Base-by-base conservation (phyloP, 2,329 filamentous ascomycete genomes). In the Penicillium nordicum region DNA sequence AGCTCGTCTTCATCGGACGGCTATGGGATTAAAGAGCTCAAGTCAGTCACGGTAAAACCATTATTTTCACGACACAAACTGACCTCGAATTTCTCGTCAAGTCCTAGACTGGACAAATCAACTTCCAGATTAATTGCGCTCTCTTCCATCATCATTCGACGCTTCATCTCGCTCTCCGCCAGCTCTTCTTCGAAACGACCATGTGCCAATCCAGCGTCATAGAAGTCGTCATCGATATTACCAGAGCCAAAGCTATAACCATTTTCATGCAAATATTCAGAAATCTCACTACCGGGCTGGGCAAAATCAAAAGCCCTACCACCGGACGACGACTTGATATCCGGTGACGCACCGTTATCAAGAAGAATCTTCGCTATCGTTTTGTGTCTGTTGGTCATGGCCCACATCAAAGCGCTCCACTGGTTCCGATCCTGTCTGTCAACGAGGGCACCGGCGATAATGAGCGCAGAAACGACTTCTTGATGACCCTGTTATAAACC, bases 351-450 rank as follows among this genome's bases (percentile, higher is more conserved):
- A 16, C 92, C 92, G 67, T 94, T 90, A 72, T 99, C 93, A 34
- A 99, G 83, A 16, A 99, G 79, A 11, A 92, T 81, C 75, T 97
- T 97, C 36, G 93, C 92, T 64, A 99, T 99, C 46, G 87, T 87
- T 76, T 97, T 97, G 76, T 99, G 94, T 55, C 92, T 82, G 74
- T 99, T 99, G 54, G 94, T 99, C 90, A 97, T 97, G 48, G 94
- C 93, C 94, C 94, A 99, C 92, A 99, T 99, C 59, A 99, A 81
- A 14, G 94, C 90, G 68, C 90, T 97, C 94, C 94, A 99, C 70
- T 95, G 88, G 71, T 97, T 97, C 61, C 88, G 89, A 72, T 99
- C 94, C 74, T 97, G 93, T 67, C 88, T 88, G 76, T 99, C 92
- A 50, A 97, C 92, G 67, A 91, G 84, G 38, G 88, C 93, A 25